phyloP scores from a whole-genome alignment of 495 filamentous ascomycete genomes.

The Aspergillus nanangensis region DNA sequence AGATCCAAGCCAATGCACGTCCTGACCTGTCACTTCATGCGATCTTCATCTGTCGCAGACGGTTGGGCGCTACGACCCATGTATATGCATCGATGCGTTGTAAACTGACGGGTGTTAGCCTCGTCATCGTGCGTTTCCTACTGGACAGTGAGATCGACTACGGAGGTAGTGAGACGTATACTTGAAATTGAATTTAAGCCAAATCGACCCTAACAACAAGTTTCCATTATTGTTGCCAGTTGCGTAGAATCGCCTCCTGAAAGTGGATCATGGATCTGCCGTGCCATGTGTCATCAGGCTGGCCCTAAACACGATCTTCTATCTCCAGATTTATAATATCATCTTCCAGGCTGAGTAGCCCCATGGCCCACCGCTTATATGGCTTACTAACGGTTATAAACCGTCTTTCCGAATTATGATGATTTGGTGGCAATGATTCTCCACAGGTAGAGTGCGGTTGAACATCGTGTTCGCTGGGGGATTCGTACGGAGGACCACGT shows the following conservation, averaged over 20 bases:
- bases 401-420: constrained; percentile 38
- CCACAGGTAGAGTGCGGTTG: constrained; percentile 6
- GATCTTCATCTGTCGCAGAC: no score
- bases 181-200: constrained; percentile 1
- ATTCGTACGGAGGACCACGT: constrained; percentile 56
- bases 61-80: no score
- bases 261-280: constrained; percentile 3
- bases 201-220: constrained; percentile 6
- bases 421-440: constrained; percentile 18
- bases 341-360: constrained; percentile 53
- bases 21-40: no score
- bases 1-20: no score
- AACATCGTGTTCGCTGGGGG: not conserved
- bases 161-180: constrained; percentile 1
- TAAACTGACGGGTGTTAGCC: not conserved
- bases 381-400: constrained; percentile 42
- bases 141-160: not conserved
- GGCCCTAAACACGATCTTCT: constrained; percentile 11
- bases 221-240: no score
- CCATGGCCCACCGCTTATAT: constrained; percentile 54
- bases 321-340: constrained; percentile 45
- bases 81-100: no score
- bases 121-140: not conserved
- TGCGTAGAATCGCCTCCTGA: constrained; percentile 5
- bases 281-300: constrained; percentile 7